Percentiles rank a stretch among this genome's conserved stretches.
phyloP scores from a whole-genome alignment of 2,329 filamentous ascomycete genomes.

The Neopestalotiopsis rosae region DNA sequence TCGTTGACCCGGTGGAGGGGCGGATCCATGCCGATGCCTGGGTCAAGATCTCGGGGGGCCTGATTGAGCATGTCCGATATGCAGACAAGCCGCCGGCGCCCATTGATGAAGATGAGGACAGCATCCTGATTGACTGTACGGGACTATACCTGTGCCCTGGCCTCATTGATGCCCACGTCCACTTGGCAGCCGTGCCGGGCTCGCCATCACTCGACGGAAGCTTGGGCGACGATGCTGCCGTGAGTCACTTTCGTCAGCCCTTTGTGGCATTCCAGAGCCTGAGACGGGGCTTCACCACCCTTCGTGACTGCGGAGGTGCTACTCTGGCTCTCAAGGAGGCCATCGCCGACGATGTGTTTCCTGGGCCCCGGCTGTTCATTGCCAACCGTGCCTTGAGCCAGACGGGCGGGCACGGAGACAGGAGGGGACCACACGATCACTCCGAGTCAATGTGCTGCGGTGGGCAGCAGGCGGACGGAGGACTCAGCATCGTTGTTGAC shows the following conservation, averaged over 20 bases:
- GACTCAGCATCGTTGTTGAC: slow-evolving; percentile 52
- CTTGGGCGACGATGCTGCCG: slow-evolving; percentile 39
- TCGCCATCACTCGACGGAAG: slow-evolving; percentile 40
- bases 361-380: slow-evolving; percentile 62
- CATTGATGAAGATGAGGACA: slow-evolving; percentile 26
- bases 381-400: slow-evolving; percentile 59
- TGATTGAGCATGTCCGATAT: slow-evolving; percentile 34
- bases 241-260: slow-evolving; percentile 50
- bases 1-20: slow-evolving; percentile 46
- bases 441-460: slow-evolving; percentile 46
- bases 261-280: slow-evolving; percentile 57
- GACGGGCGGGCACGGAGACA: slow-evolving; percentile 63
- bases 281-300: slow-evolving; percentile 61
- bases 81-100: slow-evolving; percentile 16
- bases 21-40: slow-evolving; percentile 32
- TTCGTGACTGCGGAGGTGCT: slow-evolving; percentile 64
- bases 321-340: slow-evolving; percentile 60
- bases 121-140: slow-evolving; percentile 42
- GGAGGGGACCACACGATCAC: slow-evolving; percentile 48
- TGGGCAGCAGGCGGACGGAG: slow-evolving; percentile 37
- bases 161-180: slow-evolving; percentile 57
- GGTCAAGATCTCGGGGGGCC: slow-evolving; percentile 41
- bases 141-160: slow-evolving; percentile 54
- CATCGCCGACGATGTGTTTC: slow-evolving; percentile 58
- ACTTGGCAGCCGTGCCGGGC: slow-evolving; percentile 51